Base-by-base conservation (phyloP, 768 basidiomycete genomes). In the Boletus vermiculosoides region DNA sequence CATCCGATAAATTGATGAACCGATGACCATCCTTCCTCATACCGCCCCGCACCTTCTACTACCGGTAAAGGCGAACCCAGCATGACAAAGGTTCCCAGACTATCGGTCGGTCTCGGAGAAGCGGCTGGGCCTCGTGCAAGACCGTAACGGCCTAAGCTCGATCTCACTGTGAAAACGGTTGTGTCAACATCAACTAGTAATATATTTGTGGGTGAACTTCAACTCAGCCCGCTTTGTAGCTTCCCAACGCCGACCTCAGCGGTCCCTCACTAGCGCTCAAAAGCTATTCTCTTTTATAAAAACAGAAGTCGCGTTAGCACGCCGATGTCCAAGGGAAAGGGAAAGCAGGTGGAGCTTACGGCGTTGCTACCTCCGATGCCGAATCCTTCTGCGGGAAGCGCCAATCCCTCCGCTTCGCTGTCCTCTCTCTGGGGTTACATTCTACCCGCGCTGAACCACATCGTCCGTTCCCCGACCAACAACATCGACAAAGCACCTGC, bases 341-440 rank as follows among this genome's bases (percentile, higher is more conserved):
- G 65, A 56, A 75, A 66, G 56, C 64, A 68, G 50, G 33, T 48
- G 10, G 72, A 65, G 25, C 36, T 36, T n/a, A 34, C 52, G 16
- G 45, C 69, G 18, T 41, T 73, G 55, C 62, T 64, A 7, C 65
- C 76, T 34, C 74, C 75, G 54, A 70, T 82, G 69, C 76, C 79
- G 56, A 83, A 80, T 66, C 80, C 79, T 56, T 77, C 84, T 37
- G 79, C 82, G 13, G 83, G 84, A 30, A 87, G 86, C 64, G 83
- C 87, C 30, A 87, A 90, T 69, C 90, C 89, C 42, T 78, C 88
- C 15, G 85, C 86, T 13, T 89, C 88, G 0, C 76, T 90, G 30
- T 79, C 84, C 50, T 76, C 87, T 2, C 78, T 91, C 52, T 90
- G 89, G 89, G 82, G 82, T 11, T 90, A 90, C 71, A 72, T 90